Evolutionary conservation across 2,329 filamentous ascomycete species (phyloP).

Genomic region (Penicillium sp.): DNA sequence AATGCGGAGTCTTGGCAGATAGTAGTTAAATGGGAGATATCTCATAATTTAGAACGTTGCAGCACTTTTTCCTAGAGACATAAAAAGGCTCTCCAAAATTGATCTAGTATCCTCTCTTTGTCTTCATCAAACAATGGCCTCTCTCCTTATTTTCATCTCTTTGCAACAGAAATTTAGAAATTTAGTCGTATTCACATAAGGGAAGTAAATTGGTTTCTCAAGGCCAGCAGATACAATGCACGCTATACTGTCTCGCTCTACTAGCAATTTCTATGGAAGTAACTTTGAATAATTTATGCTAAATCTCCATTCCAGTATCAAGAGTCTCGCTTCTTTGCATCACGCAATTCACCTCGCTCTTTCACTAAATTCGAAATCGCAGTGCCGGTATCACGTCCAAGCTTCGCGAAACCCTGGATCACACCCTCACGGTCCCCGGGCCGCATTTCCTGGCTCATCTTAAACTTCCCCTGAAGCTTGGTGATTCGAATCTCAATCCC

Average conservation of each 20-base stretch:
- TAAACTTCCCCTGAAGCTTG: constrained; percentile 60
- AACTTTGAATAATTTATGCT: too few species aligned
- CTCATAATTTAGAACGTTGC: too few species aligned
- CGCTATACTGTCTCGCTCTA: background rate
- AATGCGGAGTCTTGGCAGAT: too few species aligned
- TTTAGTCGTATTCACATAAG: too few species aligned
- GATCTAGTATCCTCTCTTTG: too few species aligned
- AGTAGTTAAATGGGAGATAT: too few species aligned
- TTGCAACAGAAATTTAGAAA: too few species aligned
- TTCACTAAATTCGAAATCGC: constrained; percentile 28
- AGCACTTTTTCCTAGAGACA: too few species aligned
- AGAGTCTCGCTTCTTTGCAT: constrained; percentile 1
- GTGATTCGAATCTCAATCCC: constrained; percentile 60
- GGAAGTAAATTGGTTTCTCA: background rate
- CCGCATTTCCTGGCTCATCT: constrained; percentile 64
- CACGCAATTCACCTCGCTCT: constrained; percentile 18
- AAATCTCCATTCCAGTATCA: background rate
- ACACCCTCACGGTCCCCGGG: constrained; percentile 57
- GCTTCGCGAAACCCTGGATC: constrained; percentile 54
- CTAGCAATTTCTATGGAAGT: background rate
- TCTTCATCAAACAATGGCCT: too few species aligned
- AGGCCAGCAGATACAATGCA: background rate
- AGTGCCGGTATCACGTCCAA: constrained; percentile 43
- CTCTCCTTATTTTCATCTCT: background rate
- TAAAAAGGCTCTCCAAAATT: too few species aligned